Base-by-base conservation (phyloP, 331 rosid genomes). In the Pyrus hybrid region DNA sequence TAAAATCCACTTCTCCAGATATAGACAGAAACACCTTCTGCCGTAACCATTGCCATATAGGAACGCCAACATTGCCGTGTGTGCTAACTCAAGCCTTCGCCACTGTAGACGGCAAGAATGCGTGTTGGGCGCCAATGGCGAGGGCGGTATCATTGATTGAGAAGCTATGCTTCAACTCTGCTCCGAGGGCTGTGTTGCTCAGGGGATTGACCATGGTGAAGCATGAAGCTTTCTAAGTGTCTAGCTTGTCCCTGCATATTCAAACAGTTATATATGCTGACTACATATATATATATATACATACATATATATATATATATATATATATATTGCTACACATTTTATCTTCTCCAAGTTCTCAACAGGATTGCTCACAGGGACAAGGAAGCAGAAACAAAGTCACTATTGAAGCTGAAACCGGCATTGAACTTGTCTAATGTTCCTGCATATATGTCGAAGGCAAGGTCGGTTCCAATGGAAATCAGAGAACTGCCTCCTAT, bases 111-210 rank as follows among this genome's bases (percentile, higher is more conserved):
- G 92, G 89, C 0, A 85, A 51, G 18, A 89, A 45, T 35, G 89
- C 85, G 37, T 84, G 92, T 75, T 86, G 91, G n/a, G 89, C 92
- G 2, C 93, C 94, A 56, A 91, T 41, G 17, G 86, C 71, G 41
- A 85, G 66, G 8, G 85, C 82, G n/a, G 83, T 85, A 45, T 83
- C 84, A 18, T 25, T 65, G 68, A 37, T 28, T 62, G 88, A 84
- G 65, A 89, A 74, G 23, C 85, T 81, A 53, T 89, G 83, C 77
- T 80, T 89, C 72, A 89, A 51, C 82, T 89, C 92, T 22, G 92
- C 89, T 60, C 89, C 97, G 60, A 89, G 71, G 77, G 93, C 91
- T 7, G 91, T 87, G 79, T 68, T 80, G 28, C 81, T 82, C 43
- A 75, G 75, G 28, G 91, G 92, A 68, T 87, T 85, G 78, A 87